These are phyloP conservation scores for Rhodotorula taiwanensis DNA, from an alignment of 768 basidiomycete genomes.

Conservation along the genomic window DNA sequence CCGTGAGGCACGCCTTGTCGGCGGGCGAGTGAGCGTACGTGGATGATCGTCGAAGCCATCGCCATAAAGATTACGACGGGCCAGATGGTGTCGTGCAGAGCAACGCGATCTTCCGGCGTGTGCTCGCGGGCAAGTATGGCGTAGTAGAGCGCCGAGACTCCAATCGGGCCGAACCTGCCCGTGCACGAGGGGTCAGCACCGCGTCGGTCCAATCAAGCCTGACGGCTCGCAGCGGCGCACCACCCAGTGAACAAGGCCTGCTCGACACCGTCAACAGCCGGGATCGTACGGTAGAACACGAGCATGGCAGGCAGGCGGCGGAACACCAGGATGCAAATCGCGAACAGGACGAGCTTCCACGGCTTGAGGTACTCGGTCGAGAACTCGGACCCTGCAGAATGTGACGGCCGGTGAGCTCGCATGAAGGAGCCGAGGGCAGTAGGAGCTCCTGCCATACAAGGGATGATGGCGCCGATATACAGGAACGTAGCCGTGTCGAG, in stretches of 20 bases:
- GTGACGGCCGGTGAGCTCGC: conserved; percentile 18
- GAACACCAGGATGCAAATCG: conserved; percentile 45
- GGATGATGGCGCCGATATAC: conserved; percentile 46
- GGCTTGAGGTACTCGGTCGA: conserved; percentile 38
- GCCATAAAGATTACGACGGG: conserved; percentile 47
- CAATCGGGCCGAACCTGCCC: conserved; percentile 36
- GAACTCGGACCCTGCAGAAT: conserved; percentile 41
- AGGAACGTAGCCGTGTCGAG: conserved; percentile 42
- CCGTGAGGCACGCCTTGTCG: background rate
- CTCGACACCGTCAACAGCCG: conserved; percentile 40
- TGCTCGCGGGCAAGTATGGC: conserved; percentile 44
- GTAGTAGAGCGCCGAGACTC: conserved; percentile 41
- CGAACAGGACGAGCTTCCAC: conserved; percentile 47
- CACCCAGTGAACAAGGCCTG: conserved; percentile 46
- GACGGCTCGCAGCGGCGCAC: no score
- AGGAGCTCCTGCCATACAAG: conserved; percentile 36
- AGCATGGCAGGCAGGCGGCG: conserved; percentile 47
- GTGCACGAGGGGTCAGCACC: background rate
- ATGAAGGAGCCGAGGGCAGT: background rate
- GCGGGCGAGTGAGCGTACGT: no score
- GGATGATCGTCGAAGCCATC: conserved; percentile 45
- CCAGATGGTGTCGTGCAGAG: conserved; percentile 40
- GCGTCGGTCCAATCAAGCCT: no score
- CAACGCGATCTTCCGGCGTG: conserved; percentile 43
- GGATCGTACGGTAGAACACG: conserved; percentile 41